phyloP scores from a whole-genome alignment of 805 yeast genomes.

The Torulaspora microellipsoides region DNA sequence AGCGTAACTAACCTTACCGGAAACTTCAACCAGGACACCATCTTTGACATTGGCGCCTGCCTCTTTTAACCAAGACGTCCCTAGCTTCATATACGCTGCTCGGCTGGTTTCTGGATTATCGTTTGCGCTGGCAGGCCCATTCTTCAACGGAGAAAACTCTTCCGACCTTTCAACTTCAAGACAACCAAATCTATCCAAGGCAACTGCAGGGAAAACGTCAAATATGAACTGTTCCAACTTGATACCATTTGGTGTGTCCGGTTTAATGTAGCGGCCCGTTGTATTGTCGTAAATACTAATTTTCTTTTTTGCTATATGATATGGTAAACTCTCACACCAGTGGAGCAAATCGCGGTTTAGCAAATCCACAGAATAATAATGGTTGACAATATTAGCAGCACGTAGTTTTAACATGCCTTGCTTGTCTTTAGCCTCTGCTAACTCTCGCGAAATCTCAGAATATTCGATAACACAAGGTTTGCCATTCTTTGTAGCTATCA shows the following conservation, averaged over 20 bases:
- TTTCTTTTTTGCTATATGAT: slow-evolving; percentile 90
- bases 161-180: slow-evolving; percentile 80
- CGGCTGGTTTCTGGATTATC: slow-evolving; percentile 86
- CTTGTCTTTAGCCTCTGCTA: slow-evolving; percentile 62
- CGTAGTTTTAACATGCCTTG: slow-evolving; percentile 65
- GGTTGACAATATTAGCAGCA: slow-evolving; percentile 97
- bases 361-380: slow-evolving; percentile 83
- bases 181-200: slow-evolving; percentile 72
- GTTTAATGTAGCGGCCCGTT: slow-evolving; percentile 49
- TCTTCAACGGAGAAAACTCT: slow-evolving; percentile 93
- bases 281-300: slow-evolving; percentile 54
- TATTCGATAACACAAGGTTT: slow-evolving; percentile 92
- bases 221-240: slow-evolving; percentile 95
- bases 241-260: slow-evolving; percentile 81
- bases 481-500: slow-evolving; percentile 66
- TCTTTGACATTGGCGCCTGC: slow-evolving; percentile 61
- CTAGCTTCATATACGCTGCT: slow-evolving; percentile 55
- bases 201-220: slow-evolving; percentile 85
- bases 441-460: slow-evolving; percentile 75
- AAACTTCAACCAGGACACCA: slow-evolving; percentile 63
- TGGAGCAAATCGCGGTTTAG: slow-evolving; percentile 52
- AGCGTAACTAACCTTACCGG: slow-evolving; percentile 65
- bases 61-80: slow-evolving; percentile 65
- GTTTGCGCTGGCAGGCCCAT: slow-evolving; percentile 74
- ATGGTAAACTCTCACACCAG: slow-evolving; percentile 80